Evolutionary conservation across 495 filamentous ascomycete genomes (phyloP).

Genomic region (Daldinia bambusicola): DNA sequence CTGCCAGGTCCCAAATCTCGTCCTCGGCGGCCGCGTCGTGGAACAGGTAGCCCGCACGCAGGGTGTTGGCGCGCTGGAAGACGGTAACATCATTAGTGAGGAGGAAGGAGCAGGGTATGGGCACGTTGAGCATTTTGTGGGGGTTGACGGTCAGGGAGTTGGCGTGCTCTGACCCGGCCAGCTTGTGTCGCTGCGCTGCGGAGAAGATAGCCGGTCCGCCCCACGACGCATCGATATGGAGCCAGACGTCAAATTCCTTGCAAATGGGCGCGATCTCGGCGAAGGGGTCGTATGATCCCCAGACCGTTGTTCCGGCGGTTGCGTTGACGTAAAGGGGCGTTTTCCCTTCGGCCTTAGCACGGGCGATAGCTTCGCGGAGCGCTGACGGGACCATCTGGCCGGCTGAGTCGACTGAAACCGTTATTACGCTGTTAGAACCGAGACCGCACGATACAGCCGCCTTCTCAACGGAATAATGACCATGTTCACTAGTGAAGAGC

Average conservation of each 20-base stretch:
- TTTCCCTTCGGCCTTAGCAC: conserved; percentile 68
- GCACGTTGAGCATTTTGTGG: conserved; percentile 96
- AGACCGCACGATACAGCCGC: conserved; percentile 88
- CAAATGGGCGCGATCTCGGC: conserved; percentile 76
- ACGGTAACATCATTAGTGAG: conserved; percentile 76
- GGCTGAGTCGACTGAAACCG: conserved; percentile 75
- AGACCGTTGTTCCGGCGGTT: conserved; percentile 92
- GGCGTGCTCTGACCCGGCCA: conserved; percentile 76
- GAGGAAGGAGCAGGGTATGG: conserved; percentile 90
- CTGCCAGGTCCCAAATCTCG: conserved; percentile 90
- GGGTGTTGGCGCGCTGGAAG: conserved; percentile 83
- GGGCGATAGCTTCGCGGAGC: conserved; percentile 68
- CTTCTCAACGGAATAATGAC: conserved; percentile 96
- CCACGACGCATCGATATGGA: conserved; percentile 93
- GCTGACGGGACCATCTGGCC: conserved; percentile 77
- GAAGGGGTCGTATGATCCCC: conserved; percentile 90
- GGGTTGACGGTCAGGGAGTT: conserved; percentile 88
- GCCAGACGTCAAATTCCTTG: conserved; percentile 77
- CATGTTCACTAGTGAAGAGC: conserved; percentile 88
- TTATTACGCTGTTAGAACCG: conserved; percentile 75
- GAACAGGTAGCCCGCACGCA: conserved; percentile 90
- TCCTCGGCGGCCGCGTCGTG: conserved; percentile 65
- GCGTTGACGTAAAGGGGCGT: conserved; percentile 96
- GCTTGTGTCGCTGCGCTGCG: conserved; percentile 66
- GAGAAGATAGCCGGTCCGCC: conserved; percentile 88